A percentile compares a stretch with the other conserved stretches of the same genome.
These are phyloP conservation scores for Ophiostoma pallidulum DNA, from an alignment of 2,329 filamentous ascomycete species.

Conservation along the genomic window DNA sequence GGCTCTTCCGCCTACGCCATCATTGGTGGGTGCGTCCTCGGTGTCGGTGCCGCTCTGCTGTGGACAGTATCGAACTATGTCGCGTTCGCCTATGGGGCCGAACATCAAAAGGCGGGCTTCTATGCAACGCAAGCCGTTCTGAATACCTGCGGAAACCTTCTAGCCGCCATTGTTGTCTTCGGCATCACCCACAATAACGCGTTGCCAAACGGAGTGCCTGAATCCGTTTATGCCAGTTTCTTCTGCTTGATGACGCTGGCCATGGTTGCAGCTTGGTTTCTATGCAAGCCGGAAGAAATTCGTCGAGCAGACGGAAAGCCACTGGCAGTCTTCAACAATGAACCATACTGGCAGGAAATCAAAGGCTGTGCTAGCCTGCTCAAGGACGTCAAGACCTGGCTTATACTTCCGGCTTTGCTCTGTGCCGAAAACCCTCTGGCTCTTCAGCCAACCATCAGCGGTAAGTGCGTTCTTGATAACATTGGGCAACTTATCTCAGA, in stretches of 20 bases:
- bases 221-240: not conserved
- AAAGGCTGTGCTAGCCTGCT: not conserved
- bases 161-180: not conserved
- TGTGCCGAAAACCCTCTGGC: not conserved
- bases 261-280: not conserved
- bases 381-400: not conserved
- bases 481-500: no score
- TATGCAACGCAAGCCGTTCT: not conserved
- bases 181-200: not conserved
- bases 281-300: not conserved
- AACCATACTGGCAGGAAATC: not conserved
- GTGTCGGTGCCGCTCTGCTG: not conserved
- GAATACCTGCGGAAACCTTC: not conserved
- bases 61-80: not conserved
- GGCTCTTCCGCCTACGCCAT: not conserved
- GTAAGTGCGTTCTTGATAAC: not conserved
- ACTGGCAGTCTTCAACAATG: not conserved
- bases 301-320: no score
- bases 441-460: not conserved
- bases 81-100: not conserved
- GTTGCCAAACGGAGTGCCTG: not conserved
- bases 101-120: not conserved
- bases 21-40: not conserved
- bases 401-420: not conserved
- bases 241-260: constrained; percentile 27